A percentile compares a stretch with the other conserved stretches of the same genome.
These are phyloP conservation scores for Phytophthora citrophthora DNA, from an alignment of 352 stramenopile species.

Conservation along the genomic window DNA sequence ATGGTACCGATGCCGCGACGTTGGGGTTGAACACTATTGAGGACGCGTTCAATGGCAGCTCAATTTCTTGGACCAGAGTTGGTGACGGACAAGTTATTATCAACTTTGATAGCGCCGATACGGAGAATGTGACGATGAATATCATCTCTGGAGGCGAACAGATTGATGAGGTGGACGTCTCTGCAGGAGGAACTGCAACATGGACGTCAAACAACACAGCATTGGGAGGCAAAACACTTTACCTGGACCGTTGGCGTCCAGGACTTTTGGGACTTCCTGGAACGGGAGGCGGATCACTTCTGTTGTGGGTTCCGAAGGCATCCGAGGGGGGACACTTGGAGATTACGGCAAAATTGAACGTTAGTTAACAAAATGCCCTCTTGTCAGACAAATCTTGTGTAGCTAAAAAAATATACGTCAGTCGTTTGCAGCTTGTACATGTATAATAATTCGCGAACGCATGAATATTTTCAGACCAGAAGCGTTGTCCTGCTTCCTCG, in stretches of 20 bases:
- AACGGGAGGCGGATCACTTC: background rate
- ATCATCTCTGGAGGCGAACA: background rate
- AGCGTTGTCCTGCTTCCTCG: no score
- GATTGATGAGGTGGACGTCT: background rate
- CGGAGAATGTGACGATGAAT: background rate
- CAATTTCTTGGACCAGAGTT: conserved; percentile 33
- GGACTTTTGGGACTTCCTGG: background rate
- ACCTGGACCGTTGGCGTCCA: background rate
- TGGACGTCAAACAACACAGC: background rate
- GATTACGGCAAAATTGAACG: background rate
- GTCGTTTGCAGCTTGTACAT: no score
- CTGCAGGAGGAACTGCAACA: no score
- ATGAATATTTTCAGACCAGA: no score
- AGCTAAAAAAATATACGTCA: no score
- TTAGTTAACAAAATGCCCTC: background rate
- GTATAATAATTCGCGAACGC: no score
- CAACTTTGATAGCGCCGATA: conserved; percentile 17
- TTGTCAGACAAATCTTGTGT: background rate
- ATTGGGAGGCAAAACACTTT: background rate
- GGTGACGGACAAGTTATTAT: conserved; percentile 30
- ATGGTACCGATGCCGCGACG: conserved; percentile 18
- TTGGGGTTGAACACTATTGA: conserved; percentile 36
- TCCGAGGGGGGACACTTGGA: background rate
- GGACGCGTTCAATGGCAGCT: conserved; percentile 37
- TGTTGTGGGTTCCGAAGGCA: background rate